Evolutionary conservation across 768 basidiomycete species (phyloP).

Genomic region (Daedaleopsis sinensis): DNA sequence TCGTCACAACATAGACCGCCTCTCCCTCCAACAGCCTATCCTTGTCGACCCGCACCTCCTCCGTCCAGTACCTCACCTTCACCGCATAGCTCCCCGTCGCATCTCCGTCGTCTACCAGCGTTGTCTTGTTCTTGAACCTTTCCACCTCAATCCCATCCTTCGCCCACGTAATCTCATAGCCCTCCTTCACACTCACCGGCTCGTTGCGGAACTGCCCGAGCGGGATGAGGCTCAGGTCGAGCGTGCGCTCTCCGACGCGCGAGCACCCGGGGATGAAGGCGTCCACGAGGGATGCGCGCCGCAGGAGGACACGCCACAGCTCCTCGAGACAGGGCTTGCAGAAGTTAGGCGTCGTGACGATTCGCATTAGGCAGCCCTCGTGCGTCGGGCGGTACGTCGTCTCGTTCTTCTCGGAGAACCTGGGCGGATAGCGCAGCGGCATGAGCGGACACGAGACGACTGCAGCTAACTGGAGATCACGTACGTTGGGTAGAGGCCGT

Average conservation of each 20-base stretch:
- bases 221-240: conserved; percentile 58
- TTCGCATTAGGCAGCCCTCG: conserved; percentile 82
- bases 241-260: conserved; percentile 32
- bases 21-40: conserved; percentile 34
- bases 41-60: conserved; percentile 58
- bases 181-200: conserved; percentile 38
- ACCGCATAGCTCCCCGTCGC: conserved; percentile 48
- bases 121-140: conserved; percentile 53
- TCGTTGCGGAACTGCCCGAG: conserved; percentile 57
- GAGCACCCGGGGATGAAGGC: conserved; percentile 44
- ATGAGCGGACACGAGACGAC: neutral
- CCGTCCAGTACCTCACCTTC: conserved; percentile 53
- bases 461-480: conserved; percentile 24
- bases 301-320: conserved; percentile 69
- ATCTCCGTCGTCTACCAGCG: conserved; percentile 38
- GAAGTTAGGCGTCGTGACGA: conserved; percentile 68
- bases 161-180: conserved; percentile 60
- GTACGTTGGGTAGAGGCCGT: conserved; percentile 76
- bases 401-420: conserved; percentile 63
- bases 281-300: conserved; percentile 65
- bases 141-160: conserved; percentile 49
- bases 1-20: conserved; percentile 2
- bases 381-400: conserved; percentile 81
- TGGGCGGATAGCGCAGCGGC: conserved; percentile 27
- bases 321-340: conserved; percentile 76